Evolutionary conservation across 306 rosid genomes (phyloP).

Genomic region (Rosa multiflora): DNA sequence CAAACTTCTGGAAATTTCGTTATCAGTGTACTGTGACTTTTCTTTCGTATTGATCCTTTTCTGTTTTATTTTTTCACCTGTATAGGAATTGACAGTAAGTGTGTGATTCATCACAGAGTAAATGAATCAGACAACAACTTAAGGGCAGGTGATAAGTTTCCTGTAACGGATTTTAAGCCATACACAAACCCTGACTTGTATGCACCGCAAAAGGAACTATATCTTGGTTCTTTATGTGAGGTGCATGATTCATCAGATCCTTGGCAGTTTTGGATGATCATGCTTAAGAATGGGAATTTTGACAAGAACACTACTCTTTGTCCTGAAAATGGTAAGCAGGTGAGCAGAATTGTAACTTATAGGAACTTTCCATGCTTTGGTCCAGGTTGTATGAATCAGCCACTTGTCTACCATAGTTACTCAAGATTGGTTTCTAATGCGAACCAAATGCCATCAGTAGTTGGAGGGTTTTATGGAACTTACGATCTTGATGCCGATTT

Average conservation of each 20-base stretch:
- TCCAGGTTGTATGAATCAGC: slow-evolving; percentile 66
- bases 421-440: slow-evolving; percentile 33
- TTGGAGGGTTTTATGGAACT: slow-evolving; percentile 54
- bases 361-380: slow-evolving; percentile 56
- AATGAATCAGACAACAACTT: slow-evolving; percentile 41
- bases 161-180: slow-evolving; percentile 25
- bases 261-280: slow-evolving; percentile 66
- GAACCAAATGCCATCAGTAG: slow-evolving; percentile 15
- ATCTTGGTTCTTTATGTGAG: slow-evolving; percentile 47
- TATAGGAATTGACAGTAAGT: background rate
- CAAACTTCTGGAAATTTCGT: background rate
- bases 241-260: slow-evolving; percentile 30
- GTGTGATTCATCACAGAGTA: slow-evolving; percentile 35
- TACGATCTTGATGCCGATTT: slow-evolving; percentile 55
- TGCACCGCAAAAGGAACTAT: slow-evolving; percentile 49
- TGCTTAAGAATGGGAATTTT: slow-evolving; percentile 60
- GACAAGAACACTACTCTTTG: slow-evolving; percentile 53
- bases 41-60: too few species aligned
- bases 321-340: slow-evolving; percentile 50
- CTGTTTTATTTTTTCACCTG: too few species aligned
- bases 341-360: slow-evolving; percentile 30
- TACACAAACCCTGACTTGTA: slow-evolving; percentile 43
- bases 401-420: slow-evolving; percentile 48
- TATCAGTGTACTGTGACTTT: too few species aligned
- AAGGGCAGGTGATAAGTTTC: slow-evolving; percentile 41